Percentiles rank a stretch among this genome's conserved stretches.
Conservation (phyloP, 352 stramenopile genomes). For the Thraustochytrium striatum region DNA sequence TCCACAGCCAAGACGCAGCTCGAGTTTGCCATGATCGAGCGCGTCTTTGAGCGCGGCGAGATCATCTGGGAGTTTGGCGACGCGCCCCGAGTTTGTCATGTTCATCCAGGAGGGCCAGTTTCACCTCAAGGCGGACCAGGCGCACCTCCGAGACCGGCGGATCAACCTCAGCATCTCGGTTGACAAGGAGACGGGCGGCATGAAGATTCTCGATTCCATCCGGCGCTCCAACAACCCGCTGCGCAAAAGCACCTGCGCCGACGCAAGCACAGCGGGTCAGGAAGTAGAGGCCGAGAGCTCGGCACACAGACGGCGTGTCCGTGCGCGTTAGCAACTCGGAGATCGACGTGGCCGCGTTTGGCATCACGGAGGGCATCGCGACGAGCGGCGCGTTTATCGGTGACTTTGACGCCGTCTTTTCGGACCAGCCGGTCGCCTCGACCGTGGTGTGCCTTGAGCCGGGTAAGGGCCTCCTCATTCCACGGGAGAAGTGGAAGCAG, state of each 20-base stretch:
- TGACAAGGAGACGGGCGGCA: background rate
- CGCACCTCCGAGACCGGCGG: background rate
- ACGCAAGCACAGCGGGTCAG: too few relatives aligned
- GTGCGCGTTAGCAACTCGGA: too few relatives aligned
- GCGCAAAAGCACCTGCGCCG: too few relatives aligned
- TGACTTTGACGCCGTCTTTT: conserved; percentile 42
- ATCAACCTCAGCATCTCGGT: conserved; percentile 3
- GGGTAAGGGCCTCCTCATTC: conserved; percentile 19
- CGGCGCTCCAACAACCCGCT: too few relatives aligned
- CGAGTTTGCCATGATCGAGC: conserved; percentile 56
- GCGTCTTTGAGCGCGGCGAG: background rate
- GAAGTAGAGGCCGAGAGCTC: too few relatives aligned
- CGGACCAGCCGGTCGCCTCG: background rate
- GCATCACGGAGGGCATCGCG: background rate
- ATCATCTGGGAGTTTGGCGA: conserved; percentile 12
- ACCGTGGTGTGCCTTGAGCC: background rate
- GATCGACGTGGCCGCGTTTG: background rate
- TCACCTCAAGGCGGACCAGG: conserved; percentile 11
- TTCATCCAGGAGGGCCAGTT: conserved; percentile 15
- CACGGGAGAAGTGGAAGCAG: background rate
- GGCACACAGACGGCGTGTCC: too few relatives aligned
- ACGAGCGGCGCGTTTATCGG: background rate
- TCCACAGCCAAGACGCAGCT: conserved; percentile 67
- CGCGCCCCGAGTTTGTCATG: background rate
- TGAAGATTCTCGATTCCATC: too few relatives aligned